phyloP scores from a whole-genome alignment of 257 asterid genomes.

The Gynochthodes officinalis region DNA sequence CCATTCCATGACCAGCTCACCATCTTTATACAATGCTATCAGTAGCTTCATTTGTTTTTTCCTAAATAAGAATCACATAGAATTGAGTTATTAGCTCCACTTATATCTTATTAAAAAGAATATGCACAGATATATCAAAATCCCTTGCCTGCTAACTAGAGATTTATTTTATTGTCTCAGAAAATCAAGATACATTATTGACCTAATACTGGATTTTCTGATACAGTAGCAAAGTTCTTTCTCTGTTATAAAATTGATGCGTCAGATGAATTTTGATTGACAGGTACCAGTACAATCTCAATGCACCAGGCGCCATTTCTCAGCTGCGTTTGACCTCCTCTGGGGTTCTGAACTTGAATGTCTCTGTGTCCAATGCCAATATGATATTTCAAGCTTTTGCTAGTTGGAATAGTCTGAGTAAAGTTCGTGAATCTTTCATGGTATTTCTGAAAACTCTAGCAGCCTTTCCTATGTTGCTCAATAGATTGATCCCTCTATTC shows the following conservation, averaged over 20 bases:
- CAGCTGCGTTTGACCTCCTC: conserved; percentile 76
- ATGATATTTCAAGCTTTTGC: conserved; percentile 92
- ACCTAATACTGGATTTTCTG: background rate
- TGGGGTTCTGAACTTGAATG: conserved; percentile 70
- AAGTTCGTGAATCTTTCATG: conserved; percentile 48
- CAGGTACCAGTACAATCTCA: conserved; percentile 76
- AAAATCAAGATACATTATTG: background rate
- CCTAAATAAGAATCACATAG: background rate
- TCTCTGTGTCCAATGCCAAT: conserved; percentile 84
- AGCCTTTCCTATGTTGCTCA: background rate
- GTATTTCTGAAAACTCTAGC: conserved; percentile 28
- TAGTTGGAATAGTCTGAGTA: conserved; percentile 85
- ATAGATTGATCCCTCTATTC: background rate
- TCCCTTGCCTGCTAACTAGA: background rate
- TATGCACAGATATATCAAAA: background rate
- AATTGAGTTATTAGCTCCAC: background rate
- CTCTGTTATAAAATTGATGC: background rate
- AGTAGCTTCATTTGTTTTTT: background rate
- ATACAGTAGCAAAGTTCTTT: background rate
- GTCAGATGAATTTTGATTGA: background rate
- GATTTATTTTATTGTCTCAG: background rate
- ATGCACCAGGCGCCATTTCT: conserved; percentile 79
- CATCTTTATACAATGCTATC: background rate
- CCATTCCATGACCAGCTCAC: background rate
- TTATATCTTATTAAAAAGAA: background rate